Evolutionary conservation across 1,284 basidiomycete genomes (phyloP).

Genomic region (Malassezia sp.): DNA sequence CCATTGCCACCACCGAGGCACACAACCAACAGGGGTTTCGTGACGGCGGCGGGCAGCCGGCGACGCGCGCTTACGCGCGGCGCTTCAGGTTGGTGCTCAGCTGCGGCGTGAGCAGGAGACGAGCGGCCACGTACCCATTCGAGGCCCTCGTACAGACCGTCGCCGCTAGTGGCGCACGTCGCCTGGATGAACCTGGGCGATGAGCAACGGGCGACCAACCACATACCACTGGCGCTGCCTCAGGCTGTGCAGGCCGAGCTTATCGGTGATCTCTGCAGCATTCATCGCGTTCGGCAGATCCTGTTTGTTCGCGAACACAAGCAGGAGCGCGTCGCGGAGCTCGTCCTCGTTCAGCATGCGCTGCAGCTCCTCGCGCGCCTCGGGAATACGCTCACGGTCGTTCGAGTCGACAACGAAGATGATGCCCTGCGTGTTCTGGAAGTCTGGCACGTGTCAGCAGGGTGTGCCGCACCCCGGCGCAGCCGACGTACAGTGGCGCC

Average conservation of each 20-base stretch:
- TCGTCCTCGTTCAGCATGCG: slow-evolving; percentile 99
- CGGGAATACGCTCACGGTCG: slow-evolving; percentile 97
- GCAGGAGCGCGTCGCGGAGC: slow-evolving; percentile 90
- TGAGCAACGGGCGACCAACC: neutral
- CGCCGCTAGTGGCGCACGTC: slow-evolving; percentile 95
- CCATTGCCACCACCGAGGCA: too few relatives aligned
- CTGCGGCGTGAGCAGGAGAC: slow-evolving; percentile 12
- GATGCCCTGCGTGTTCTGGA: slow-evolving; percentile 99
- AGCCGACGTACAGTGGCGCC: slow-evolving; percentile 98
- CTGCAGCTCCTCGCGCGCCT: slow-evolving; percentile 97
- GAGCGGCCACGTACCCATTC: slow-evolving; percentile 38
- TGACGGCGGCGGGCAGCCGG: too few relatives aligned
- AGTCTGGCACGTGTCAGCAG: slow-evolving; percentile 55
- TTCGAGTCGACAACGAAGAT: slow-evolving; percentile 99
- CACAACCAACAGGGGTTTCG: too few relatives aligned
- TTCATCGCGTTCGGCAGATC: slow-evolving; percentile 99
- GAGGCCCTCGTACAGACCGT: slow-evolving; percentile 91
- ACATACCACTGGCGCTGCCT: slow-evolving; percentile 60
- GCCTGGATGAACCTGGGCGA: slow-evolving; percentile 84
- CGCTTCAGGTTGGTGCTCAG: slow-evolving; percentile 78
- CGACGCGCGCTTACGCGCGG: slow-evolving; percentile 55
- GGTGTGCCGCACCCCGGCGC: too few relatives aligned
- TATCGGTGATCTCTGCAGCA: slow-evolving; percentile 98
- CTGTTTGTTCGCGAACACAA: slow-evolving; percentile 99
- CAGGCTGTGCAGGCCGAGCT: slow-evolving; percentile 92